These are phyloP conservation scores for Blastobotrys proliferans DNA, from an alignment of 1,139 yeast species.

Conservation along the genomic window DNA sequence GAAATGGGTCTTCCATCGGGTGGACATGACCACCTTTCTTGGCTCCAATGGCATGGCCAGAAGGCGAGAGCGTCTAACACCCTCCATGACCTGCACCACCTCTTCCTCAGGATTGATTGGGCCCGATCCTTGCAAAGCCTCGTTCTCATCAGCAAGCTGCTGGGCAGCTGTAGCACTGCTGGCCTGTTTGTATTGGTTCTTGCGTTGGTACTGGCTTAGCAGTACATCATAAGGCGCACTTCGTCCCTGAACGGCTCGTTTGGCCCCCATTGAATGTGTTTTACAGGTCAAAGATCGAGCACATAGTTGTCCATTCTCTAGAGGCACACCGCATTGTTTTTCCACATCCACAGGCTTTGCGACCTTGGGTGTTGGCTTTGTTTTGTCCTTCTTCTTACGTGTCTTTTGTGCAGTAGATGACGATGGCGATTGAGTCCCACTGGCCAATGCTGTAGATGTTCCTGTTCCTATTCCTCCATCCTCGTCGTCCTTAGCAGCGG, in stretches of 20 bases:
- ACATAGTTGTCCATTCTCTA: conserved; percentile 90
- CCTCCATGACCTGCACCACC: conserved; percentile 86
- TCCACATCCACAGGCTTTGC: conserved; percentile 91
- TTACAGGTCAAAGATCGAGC: conserved; percentile 95
- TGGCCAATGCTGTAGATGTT: not conserved
- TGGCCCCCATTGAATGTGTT: conserved; percentile 98
- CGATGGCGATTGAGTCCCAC: not conserved
- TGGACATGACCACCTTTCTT: conserved; percentile 67
- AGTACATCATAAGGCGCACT: conserved; percentile 88
- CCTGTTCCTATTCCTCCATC: not conserved
- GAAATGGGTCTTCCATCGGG: conserved; percentile 64
- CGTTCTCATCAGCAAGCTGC: conserved; percentile 34
- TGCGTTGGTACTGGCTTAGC: conserved; percentile 83
- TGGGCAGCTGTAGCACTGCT: conserved; percentile 29
- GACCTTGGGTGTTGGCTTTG: conserved; percentile 53
- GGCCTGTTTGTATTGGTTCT: conserved; percentile 87
- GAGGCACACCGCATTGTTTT: conserved; percentile 91
- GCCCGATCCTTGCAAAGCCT: conserved; percentile 24
- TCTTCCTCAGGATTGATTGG: conserved; percentile 76
- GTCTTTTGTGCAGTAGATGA: not conserved
- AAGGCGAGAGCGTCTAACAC: conserved; percentile 66
- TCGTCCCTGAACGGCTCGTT: conserved; percentile 90
- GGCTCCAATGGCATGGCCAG: conserved; percentile 76
- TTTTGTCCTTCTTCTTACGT: conserved; percentile 39
- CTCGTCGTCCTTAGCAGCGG: conserved; percentile 10